Evolutionary conservation across 495 filamentous ascomycete species (phyloP).

Genomic region (Pseudomonodictys pantanalensis): DNA sequence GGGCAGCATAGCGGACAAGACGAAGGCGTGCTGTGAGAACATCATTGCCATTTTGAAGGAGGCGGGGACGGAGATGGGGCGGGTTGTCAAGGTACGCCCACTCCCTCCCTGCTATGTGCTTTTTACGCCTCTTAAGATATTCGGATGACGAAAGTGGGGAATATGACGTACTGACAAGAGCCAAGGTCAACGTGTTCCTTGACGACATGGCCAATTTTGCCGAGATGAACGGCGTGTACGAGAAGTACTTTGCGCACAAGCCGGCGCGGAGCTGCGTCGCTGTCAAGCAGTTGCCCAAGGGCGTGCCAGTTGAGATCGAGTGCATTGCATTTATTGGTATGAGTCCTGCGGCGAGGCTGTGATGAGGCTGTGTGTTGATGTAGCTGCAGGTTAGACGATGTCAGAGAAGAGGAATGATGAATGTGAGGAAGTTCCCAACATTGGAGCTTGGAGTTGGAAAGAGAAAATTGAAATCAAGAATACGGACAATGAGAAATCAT

Average conservation of each 20-base stretch:
- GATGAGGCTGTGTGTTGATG: neutral
- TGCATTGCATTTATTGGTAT: conserved; percentile 61
- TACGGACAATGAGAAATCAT: too few relatives aligned
- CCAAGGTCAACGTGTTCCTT: conserved; percentile 62
- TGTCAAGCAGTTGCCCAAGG: conserved; percentile 85
- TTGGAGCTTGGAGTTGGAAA: too few relatives aligned
- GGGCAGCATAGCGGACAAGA: conserved; percentile 75
- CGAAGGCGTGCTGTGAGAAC: conserved; percentile 71
- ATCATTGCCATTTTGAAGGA: conserved; percentile 72
- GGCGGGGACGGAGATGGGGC: conserved; percentile 70
- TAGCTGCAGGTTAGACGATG: conserved; percentile 15
- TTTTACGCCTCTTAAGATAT: neutral
- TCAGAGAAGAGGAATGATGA: neutral
- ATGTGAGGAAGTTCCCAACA: too few relatives aligned
- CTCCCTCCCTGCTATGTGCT: neutral
- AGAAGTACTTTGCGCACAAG: conserved; percentile 82
- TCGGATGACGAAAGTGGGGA: neutral
- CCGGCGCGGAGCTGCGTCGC: conserved; percentile 92
- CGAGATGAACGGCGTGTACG: conserved; percentile 85
- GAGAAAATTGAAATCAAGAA: too few relatives aligned
- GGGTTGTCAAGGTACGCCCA: conserved; percentile 69
- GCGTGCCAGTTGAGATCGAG: conserved; percentile 90
- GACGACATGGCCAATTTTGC: conserved; percentile 82
- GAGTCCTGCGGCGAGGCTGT: too few relatives aligned
- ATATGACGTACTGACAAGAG: neutral